Conservation (phyloP, 2,329 filamentous ascomycete species). For the Fusarium staphyleae region DNA sequence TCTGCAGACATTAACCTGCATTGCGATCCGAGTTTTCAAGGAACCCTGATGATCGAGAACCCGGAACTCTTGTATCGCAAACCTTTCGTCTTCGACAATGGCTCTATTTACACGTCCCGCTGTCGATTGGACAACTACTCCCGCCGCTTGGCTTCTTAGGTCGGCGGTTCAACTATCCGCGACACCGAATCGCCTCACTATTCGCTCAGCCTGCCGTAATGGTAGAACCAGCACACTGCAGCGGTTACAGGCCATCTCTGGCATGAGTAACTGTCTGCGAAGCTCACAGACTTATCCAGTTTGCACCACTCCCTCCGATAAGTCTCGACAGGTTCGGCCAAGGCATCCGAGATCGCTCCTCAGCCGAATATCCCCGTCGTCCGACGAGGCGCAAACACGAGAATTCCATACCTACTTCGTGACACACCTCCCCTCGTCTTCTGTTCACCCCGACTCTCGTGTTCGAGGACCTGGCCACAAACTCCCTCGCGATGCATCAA, state of each 20-base stretch:
- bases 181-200: slow-evolving; percentile 8
- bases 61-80: slow-evolving; percentile 8
- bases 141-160: slow-evolving; percentile 30
- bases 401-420: slow-evolving; percentile 96
- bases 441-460: slow-evolving; percentile 85
- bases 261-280: not conserved
- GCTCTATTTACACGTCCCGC: slow-evolving; percentile 31
- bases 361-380: slow-evolving; percentile 10
- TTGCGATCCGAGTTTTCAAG: slow-evolving; percentile 35
- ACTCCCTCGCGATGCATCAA: slow-evolving; percentile 83
- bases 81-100: slow-evolving; percentile 31
- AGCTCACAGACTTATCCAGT: slow-evolving; percentile 4
- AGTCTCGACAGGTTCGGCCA: slow-evolving; percentile 17
- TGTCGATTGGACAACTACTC: slow-evolving; percentile 20
- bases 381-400: slow-evolving; percentile 41
- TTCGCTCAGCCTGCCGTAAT: not conserved
- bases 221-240: slow-evolving; percentile 4
- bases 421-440: slow-evolving; percentile 92
- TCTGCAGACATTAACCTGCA: slow-evolving; percentile 36
- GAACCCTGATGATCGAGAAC: slow-evolving; percentile 37
- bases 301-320: slow-evolving; percentile 17
- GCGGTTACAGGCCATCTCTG: not conserved
- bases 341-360: slow-evolving; percentile 11
- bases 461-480: slow-evolving; percentile 76
- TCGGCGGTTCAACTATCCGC: slow-evolving; percentile 21